These are phyloP conservation scores for Aspergillus sp. DNA, from an alignment of 2,329 filamentous ascomycete species.

Conservation along the genomic window DNA sequence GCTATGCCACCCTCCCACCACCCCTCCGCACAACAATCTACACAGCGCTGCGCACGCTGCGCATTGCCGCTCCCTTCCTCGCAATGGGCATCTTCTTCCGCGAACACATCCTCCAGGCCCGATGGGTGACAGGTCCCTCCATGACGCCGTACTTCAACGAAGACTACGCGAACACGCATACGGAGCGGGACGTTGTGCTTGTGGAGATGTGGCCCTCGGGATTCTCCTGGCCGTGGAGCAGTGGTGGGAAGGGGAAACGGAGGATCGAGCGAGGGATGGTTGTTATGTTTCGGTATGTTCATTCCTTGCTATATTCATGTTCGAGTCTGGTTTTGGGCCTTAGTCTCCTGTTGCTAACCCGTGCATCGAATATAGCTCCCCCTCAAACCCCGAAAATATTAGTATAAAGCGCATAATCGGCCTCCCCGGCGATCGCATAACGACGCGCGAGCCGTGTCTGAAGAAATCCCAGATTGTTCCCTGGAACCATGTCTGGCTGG, in stretches of 20 bases:
- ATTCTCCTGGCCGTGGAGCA: conserved; percentile 56
- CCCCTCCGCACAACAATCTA: conserved; percentile 32
- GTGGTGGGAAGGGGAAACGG: conserved; percentile 53
- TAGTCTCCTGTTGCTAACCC: conserved; percentile 2
- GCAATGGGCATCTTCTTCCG: conserved; percentile 47
- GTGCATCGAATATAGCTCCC: conserved; percentile 59
- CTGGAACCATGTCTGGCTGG: conserved; percentile 88
- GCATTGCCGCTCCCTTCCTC: conserved; percentile 37
- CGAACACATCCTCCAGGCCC: conserved; percentile 46
- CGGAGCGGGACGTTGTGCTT: conserved; percentile 47
- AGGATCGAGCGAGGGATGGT: conserved; percentile 73
- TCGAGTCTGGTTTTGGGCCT: conserved; percentile 4
- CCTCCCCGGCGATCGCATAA: conserved; percentile 76
- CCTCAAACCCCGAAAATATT: conserved; percentile 68
- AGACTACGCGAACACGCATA: conserved; percentile 56
- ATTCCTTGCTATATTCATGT: background rate
- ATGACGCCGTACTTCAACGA: conserved; percentile 81
- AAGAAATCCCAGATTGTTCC: conserved; percentile 64
- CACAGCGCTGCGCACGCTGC: conserved; percentile 31
- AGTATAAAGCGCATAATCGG: conserved; percentile 84
- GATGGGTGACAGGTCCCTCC: conserved; percentile 56
- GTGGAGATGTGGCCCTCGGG: conserved; percentile 45
- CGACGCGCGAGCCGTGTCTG: conserved; percentile 66
- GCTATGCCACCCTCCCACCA: conserved; percentile 34
- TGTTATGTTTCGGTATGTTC: conserved; percentile 61